These are phyloP conservation scores for Colletotrichum trifolii DNA, from an alignment of 2,329 filamentous ascomycete genomes.

Conservation along the genomic window DNA sequence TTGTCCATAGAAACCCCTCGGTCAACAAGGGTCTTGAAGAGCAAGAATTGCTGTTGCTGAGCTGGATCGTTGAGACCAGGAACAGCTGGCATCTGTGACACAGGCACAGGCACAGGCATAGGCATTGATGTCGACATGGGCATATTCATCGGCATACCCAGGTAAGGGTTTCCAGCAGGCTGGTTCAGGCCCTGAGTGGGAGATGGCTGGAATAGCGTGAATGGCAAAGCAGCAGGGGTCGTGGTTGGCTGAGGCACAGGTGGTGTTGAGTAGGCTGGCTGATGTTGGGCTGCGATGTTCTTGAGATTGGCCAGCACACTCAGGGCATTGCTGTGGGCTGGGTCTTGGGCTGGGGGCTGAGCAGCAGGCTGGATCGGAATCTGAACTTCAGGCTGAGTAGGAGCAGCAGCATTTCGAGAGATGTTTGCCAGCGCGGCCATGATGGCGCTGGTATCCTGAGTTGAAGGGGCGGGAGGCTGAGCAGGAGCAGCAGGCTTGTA, in stretches of 20 bases:
- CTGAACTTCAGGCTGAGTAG: slow-evolving; percentile 40
- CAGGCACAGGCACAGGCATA: slow-evolving; percentile 26
- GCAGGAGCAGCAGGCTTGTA: slow-evolving; percentile 43
- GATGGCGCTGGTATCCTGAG: slow-evolving; percentile 68
- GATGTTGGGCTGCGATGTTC: slow-evolving; percentile 17
- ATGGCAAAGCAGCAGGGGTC: slow-evolving; percentile 53
- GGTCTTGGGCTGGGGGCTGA: slow-evolving; percentile 42
- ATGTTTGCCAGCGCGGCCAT: slow-evolving; percentile 84
- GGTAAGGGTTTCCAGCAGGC: slow-evolving; percentile 38
- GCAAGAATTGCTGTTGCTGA: slow-evolving; percentile 73
- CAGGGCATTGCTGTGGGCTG: slow-evolving; percentile 17
- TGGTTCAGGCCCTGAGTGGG: slow-evolving; percentile 41
- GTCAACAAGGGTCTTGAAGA: slow-evolving; percentile 80
- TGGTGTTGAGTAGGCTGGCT: slow-evolving; percentile 19
- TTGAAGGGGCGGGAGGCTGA: slow-evolving; percentile 49
- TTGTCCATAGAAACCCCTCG: slow-evolving; percentile 83
- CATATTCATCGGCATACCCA: slow-evolving; percentile 40
- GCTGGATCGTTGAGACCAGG: slow-evolving; percentile 61
- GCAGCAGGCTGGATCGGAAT: slow-evolving; percentile 2
- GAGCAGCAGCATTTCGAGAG: slow-evolving; percentile 70
- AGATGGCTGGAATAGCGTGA: slow-evolving; percentile 45
- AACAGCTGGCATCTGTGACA: slow-evolving; percentile 47
- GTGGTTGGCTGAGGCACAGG: slow-evolving; percentile 69
- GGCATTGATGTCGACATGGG: too few species aligned
- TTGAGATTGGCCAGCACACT: slow-evolving; percentile 26